Base-by-base conservation (phyloP, 2,329 filamentous ascomycete species). In the Zymoseptoria passerinii region DNA sequence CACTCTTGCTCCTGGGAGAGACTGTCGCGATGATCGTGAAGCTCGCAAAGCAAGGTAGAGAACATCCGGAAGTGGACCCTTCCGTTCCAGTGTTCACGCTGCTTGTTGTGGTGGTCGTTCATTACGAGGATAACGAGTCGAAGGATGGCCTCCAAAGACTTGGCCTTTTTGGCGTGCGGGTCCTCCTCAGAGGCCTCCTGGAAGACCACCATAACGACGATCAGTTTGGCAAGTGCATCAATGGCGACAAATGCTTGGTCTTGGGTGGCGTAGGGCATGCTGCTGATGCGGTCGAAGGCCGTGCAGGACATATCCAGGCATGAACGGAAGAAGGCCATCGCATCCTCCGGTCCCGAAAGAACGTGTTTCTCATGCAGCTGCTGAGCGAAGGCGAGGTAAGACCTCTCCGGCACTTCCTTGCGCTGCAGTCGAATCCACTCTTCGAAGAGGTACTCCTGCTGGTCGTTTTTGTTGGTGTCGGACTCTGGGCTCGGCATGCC, bases 391-490 rank as follows among this genome's bases (percentile, higher is more conserved):
- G 89, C 83, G 5, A 82, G 77, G 56, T 85, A 80, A 0, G 86
- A 83, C 68, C 87, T 88, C 61, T 90, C 87, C 3, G 87, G 85
- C 3, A 87, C 84, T 65, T 86, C 84, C n/a, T 85, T 82, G 66
- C 90, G 89, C 72, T 88, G 88, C 7, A 96, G 81, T 60, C 87
- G 85, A 28, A 92, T 83, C 94, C 94, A 99, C 75, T 99, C 94
- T 50, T 92, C 91, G 68, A 99, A 96, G 19, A 96, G 82, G 70
- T 99, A 97, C 66, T 95, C 90, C 75, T 95, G 84, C 72, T 96
- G 90, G 61, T 95, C 90, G 62, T 86, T 84, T 65, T 86, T 86
- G 29, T 83, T 79, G 48, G 76, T 72, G 16, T 78, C 74, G 52
- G 83, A 80, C 53, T 83, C 80, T 58, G 86, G 83, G 20, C 81